phyloP scores from a whole-genome alignment of 345 rosid species.

The Boechera divaricarpa region DNA sequence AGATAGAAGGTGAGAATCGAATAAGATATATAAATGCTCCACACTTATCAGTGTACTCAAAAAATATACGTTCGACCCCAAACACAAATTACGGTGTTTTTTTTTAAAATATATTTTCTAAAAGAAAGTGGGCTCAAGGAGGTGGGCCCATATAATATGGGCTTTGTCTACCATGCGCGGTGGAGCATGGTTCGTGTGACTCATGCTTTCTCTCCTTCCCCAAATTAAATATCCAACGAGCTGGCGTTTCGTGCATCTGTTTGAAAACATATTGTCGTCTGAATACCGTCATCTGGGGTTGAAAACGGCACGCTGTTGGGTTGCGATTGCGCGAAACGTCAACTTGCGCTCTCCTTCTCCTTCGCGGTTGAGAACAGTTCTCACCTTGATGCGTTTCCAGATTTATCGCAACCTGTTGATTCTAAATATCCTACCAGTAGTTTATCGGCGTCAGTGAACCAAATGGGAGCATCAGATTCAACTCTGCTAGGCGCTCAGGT shows the following conservation, averaged over 20 bases:
- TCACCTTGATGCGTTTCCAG: neutral
- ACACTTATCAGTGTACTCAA: neutral
- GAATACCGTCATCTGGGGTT: neutral
- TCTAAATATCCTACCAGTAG: neutral
- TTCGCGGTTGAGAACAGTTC: neutral
- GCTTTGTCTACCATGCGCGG: constrained; percentile 43
- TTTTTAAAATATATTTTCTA: neutral
- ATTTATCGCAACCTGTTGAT: neutral
- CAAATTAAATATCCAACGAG: neutral
- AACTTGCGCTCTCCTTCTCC: neutral
- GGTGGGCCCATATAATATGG: constrained; percentile 39
- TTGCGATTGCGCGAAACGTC: constrained; percentile 13
- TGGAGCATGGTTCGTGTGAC: constrained; percentile 35
- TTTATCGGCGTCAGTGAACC: neutral
- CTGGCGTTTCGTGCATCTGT: constrained; percentile 25
- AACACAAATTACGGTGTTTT: constrained; percentile 13
- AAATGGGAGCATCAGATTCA: constrained; percentile 46
- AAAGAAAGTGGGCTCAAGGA: constrained; percentile 27
- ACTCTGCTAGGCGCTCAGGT: constrained; percentile 55
- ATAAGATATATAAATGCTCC: constrained; percentile 16
- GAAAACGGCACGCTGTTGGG: constrained; percentile 25
- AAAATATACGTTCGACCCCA: neutral
- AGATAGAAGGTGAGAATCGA: constrained; percentile 15
- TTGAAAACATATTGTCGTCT: constrained; percentile 24
- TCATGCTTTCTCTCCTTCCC: constrained; percentile 39